Base-by-base conservation (phyloP, 2,329 filamentous ascomycete species). In the Dothiorella sarmentorum region DNA sequence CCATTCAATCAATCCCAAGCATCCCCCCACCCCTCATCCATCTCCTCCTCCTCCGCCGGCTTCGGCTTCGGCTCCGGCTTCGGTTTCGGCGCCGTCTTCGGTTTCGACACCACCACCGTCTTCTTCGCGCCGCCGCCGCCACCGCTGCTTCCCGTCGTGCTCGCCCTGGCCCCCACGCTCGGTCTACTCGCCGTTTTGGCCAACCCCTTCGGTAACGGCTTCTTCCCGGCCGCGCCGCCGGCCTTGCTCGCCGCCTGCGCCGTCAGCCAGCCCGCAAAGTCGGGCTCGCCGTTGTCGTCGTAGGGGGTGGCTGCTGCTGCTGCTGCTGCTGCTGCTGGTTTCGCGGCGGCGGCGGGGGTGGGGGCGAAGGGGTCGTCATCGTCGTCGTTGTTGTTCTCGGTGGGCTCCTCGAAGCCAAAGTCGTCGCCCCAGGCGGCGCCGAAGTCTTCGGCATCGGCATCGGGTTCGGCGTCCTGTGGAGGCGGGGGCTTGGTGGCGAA, bases 211-310 rank as follows among this genome's bases (percentile, higher is more conserved):
- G 93, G 92, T 57, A 97, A 70, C 2, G 87, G 77, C 64, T 89
- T 94, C 65, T 81, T 82, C 1, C 58, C 70, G 55, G 51, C 40
- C 4, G 15, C 24, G 67, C 80, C n/a, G n/a, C n/a, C n/a, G n/a
- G n/a, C 80, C 76, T 95, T 97, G 62, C 88, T 84, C 62, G 87
- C 82, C 5, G 88, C 85, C 70, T 97, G 91, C 11, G 92, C 91
- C 11, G 90, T 91, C 20, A 97, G 75, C 92, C 94, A 97, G 4
- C 91, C 92, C 4, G 91, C 93, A 73, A 99, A 97, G 72, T 97
- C 94, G 0, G 93, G 93, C 71, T 99, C 93, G 2, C 87, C 86
- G 24, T 89, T 86, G 65, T 96, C 91, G 60, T 93, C 90, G 63
- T 88, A 93, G 0, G 87, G 81, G 6, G 68, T 81, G 6, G 71